These are phyloP conservation scores for Talaromyces sp. DNA, from an alignment of 2,329 filamentous ascomycete genomes.

Conservation along the genomic window DNA sequence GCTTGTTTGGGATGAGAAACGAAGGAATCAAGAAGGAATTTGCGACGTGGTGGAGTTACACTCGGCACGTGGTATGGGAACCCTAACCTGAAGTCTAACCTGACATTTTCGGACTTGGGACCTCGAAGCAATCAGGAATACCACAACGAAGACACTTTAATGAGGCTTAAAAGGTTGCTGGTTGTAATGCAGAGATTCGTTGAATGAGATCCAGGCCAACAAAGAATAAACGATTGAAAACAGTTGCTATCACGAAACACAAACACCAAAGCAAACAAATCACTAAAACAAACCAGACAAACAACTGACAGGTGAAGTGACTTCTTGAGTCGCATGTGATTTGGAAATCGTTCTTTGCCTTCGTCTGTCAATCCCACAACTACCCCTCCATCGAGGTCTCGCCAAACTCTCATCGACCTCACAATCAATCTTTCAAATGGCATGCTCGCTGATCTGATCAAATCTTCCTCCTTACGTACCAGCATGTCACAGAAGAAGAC, in stretches of 20 bases:
- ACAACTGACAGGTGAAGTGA: background rate
- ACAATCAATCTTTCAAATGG: background rate
- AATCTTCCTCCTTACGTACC: background rate
- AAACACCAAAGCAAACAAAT: background rate
- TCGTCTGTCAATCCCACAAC: background rate
- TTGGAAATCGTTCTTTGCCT: background rate
- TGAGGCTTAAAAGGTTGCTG: background rate
- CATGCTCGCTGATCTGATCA: background rate
- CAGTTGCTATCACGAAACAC: background rate
- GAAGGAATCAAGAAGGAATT: background rate
- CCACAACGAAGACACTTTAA: background rate
- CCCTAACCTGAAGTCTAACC: background rate
- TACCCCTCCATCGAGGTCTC: background rate
- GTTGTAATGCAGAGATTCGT: background rate
- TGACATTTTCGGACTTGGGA: background rate
- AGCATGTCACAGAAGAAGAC: background rate
- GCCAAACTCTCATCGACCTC: background rate
- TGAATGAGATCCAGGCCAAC: background rate
- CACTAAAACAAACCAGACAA: background rate
- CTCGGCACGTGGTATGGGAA: background rate
- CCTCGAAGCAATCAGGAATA: background rate
- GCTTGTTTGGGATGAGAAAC: background rate
- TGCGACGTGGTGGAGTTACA: background rate
- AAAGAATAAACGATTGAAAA: background rate
- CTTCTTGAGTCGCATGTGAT: background rate